Base-by-base conservation (phyloP, 352 stramenopile genomes). In the Globisporangium radiosum region DNA sequence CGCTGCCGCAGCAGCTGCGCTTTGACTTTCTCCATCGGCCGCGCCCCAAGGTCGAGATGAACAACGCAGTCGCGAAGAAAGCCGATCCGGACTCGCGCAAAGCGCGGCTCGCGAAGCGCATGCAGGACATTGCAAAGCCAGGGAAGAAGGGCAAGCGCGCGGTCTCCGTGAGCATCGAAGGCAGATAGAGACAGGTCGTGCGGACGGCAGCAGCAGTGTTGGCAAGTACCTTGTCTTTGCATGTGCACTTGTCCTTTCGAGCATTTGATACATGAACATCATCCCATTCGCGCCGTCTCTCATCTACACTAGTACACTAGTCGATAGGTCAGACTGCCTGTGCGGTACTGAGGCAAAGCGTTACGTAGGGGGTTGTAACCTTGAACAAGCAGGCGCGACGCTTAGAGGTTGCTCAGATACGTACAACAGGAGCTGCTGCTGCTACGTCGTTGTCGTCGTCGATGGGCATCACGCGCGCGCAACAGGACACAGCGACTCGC, bases 1-100 rank as follows among this genome's bases (percentile, higher is more conserved):
- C 78, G 55, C 62, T 92, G 48, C 85, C 85, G 19, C 65, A 89
- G 48, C 75, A 88, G 57, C 66, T 95, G 47, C 80, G 85, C 50
- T 82, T 95, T 53, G 80, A 95, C 65, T 95, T 90, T 57, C 57
- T 92, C 55, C 80, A 90, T 47, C 79, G 85, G n/a, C 85, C 85
- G 39, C 83, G 87, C 49, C 82, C 85, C 15, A 93, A 93, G 66
- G 71, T 92, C 19, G 83, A 92, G 56, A 65, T 91, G 48, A 81
- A 79, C 58, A 64, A 73, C n/a, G 61, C 76, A 11, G 67, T 75
- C 33, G 57, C 73, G 19, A 83, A 83, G 59, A 94, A 94, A 36
- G 64, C 71, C 7, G 84, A 95, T 37, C 67, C 70, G 7, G 86
- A 95, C 57, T 86, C 83, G 39, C 81, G 85, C 36, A 95, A 95